Conservation (phyloP, 2,329 filamentous ascomycete genomes). For the Neofusicoccum laricinum region DNA sequence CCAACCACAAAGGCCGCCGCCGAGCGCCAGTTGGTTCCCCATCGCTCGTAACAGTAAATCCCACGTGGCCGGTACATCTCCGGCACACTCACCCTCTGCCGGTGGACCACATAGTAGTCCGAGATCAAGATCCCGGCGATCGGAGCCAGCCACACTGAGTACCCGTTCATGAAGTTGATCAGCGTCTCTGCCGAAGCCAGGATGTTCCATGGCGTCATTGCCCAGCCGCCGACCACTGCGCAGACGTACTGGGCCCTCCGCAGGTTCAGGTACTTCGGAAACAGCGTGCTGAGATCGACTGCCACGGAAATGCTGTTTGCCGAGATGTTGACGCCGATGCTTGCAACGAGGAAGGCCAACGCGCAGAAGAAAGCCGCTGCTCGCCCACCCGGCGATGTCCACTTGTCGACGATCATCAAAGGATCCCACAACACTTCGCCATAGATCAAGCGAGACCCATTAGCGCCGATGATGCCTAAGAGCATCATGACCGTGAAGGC, state of each 20-base stretch:
- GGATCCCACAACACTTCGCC: conserved; percentile 25
- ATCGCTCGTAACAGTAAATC: conserved; percentile 24
- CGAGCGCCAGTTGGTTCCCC: conserved; percentile 25
- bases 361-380: conserved; percentile 25
- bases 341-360: conserved; percentile 12
- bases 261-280: conserved; percentile 10
- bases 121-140: conserved; percentile 19
- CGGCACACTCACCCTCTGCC: conserved; percentile 20
- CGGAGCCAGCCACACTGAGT: conserved; percentile 18
- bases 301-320: conserved; percentile 25
- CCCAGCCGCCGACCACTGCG: conserved; percentile 18
- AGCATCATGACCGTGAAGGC: conserved; percentile 29
- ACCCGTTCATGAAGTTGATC: conserved; percentile 18
- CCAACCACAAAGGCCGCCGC: conserved; percentile 22
- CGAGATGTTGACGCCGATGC: conserved; percentile 21
- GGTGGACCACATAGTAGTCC: conserved; percentile 24
- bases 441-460: conserved; percentile 20
- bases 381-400: conserved; percentile 20
- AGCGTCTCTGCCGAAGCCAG: conserved; percentile 16
- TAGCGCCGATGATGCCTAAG: conserved; percentile 26
- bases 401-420: conserved; percentile 22
- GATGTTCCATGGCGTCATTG: conserved; percentile 18
- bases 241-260: conserved; percentile 19
- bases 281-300: conserved; percentile 19
- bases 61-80: conserved; percentile 26